Conservation (phyloP, 768 basidiomycete species). For the Saitozyma podzolica region DNA sequence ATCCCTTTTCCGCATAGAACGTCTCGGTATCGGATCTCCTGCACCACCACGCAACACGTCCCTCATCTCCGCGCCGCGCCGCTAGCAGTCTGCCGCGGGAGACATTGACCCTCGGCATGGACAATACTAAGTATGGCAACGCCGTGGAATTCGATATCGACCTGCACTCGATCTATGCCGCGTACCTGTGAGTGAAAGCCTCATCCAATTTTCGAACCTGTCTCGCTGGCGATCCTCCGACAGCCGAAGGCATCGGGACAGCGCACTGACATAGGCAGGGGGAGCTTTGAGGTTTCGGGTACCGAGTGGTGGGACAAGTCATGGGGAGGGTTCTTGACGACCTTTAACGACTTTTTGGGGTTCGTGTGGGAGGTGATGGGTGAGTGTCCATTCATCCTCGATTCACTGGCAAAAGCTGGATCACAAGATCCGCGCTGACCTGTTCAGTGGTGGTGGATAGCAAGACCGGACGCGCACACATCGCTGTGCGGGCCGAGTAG, state of each 20-base stretch:
- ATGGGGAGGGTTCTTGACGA: conserved; percentile 48
- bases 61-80: too few relatives aligned
- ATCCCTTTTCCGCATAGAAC: too few relatives aligned
- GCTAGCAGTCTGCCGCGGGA: too few relatives aligned
- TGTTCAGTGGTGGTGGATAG: conserved; percentile 42
- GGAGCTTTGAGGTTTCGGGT: conserved; percentile 25
- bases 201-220: too few relatives aligned
- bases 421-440: too few relatives aligned
- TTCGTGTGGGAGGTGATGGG: conserved; percentile 52
- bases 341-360: conserved; percentile 49
- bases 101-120: too few relatives aligned
- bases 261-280: too few relatives aligned
- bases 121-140: conserved; percentile 42
- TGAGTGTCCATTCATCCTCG: too few relatives aligned
- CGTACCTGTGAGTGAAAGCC: conserved; percentile 35
- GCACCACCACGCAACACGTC: too few relatives aligned
- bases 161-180: conserved; percentile 50
- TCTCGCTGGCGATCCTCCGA: too few relatives aligned
- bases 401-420: neutral
- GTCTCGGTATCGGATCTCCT: too few relatives aligned
- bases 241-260: too few relatives aligned
- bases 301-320: conserved; percentile 50
- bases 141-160: conserved; percentile 47
- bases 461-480: conserved; percentile 37
- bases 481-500: conserved; percentile 42